Conservation (phyloP, 805 yeast genomes). For the Zygoascus biomembranicola region DNA sequence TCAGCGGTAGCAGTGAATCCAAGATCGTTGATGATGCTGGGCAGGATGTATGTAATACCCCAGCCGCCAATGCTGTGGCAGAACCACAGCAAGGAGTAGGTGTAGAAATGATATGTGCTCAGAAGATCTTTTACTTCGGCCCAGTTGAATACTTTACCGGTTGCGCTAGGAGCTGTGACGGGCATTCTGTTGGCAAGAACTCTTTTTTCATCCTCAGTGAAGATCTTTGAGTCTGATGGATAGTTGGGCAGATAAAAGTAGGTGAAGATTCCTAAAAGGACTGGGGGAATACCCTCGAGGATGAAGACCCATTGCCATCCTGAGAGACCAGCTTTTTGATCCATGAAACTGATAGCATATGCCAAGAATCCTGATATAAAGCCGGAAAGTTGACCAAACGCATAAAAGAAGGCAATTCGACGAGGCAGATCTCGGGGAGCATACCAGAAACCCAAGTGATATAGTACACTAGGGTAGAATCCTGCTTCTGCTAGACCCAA, state of each 20-base stretch:
- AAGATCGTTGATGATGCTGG: not conserved
- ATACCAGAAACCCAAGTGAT: slow-evolving; percentile 25
- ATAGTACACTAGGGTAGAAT: slow-evolving; percentile 9
- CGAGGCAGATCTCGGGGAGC: slow-evolving; percentile 34
- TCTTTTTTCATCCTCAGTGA: not conserved
- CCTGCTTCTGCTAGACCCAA: slow-evolving; percentile 30
- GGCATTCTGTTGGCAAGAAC: not conserved
- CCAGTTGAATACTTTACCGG: not conserved
- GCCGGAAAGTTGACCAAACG: not conserved
- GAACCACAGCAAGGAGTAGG: not conserved
- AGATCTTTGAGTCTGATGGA: not conserved
- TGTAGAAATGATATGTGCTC: not conserved
- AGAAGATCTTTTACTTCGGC: not conserved
- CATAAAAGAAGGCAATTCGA: slow-evolving; percentile 25
- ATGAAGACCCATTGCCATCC: slow-evolving; percentile 25
- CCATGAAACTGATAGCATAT: slow-evolving; percentile 22
- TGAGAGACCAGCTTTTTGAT: slow-evolving; percentile 22
- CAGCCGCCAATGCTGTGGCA: not conserved
- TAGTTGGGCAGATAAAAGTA: not conserved
- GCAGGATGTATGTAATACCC: not conserved
- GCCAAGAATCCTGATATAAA: not conserved
- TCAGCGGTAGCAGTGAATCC: not conserved
- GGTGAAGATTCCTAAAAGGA: slow-evolving; percentile 7
- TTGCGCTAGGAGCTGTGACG: not conserved
- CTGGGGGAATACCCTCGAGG: slow-evolving; percentile 13